Percentiles rank a stretch among this genome's conserved stretches.
These are phyloP conservation scores for Leccinum cinnamomeum DNA, from an alignment of 1,284 basidiomycete genomes.

Conservation along the genomic window DNA sequence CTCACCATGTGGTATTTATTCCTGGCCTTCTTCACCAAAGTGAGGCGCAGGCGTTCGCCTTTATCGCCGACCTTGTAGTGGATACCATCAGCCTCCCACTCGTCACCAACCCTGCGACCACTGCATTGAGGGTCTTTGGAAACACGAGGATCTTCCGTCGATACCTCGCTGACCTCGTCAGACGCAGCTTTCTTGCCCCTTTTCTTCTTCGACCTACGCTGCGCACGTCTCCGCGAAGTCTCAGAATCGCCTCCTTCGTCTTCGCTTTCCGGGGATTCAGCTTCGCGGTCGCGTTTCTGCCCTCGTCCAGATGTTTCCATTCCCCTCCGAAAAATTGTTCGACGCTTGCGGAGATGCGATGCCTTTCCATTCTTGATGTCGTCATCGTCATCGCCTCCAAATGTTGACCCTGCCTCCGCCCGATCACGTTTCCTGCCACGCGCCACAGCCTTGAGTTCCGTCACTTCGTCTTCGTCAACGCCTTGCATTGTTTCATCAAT, in stretches of 20 bases:
- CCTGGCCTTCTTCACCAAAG: constrained; percentile 64
- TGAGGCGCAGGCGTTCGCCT: constrained; percentile 66
- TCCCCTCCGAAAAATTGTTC: constrained; percentile 49
- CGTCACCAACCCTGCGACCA: constrained; percentile 63
- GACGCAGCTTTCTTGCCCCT: constrained; percentile 31
- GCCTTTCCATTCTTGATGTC: constrained; percentile 38
- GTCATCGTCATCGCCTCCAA: constrained; percentile 63
- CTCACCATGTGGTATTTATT: constrained; percentile 72
- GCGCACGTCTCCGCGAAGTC: constrained; percentile 25
- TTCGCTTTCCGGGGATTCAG: constrained; percentile 50
- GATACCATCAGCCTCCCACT: constrained; percentile 69
- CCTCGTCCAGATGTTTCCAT: constrained; percentile 49
- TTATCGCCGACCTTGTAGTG: constrained; percentile 69
- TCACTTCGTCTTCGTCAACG: constrained; percentile 43
- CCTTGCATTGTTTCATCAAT: constrained; percentile 33
- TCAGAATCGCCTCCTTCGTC: constrained; percentile 21
- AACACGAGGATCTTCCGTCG: constrained; percentile 44
- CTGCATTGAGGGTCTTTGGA: constrained; percentile 51
- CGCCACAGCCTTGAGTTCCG: constrained; percentile 32
- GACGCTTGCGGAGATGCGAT: constrained; percentile 45
- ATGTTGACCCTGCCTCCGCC: constrained; percentile 66
- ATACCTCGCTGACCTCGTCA: constrained; percentile 37
- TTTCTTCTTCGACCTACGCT: constrained; percentile 37
- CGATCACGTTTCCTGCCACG: constrained; percentile 77
- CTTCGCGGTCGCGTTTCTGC: constrained; percentile 63